A percentile compares a stretch with the other conserved stretches of the same genome.
These are phyloP conservation scores for Vairimorpha necatrix DNA, from an alignment of 371 early-diverging fungal genomes.

Conservation along the genomic window DNA sequence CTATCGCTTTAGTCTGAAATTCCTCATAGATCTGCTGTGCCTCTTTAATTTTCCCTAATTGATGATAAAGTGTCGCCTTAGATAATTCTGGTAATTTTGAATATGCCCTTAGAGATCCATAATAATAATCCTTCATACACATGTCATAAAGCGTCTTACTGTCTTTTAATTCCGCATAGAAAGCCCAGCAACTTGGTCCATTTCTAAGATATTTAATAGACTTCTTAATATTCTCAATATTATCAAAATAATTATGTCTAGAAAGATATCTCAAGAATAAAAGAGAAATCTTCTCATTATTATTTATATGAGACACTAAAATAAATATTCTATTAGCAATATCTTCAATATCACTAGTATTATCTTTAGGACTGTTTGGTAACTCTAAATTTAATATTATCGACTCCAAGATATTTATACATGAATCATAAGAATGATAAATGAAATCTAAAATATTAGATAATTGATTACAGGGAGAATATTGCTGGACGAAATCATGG, in stretches of 20 bases:
- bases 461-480: background rate
- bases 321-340: background rate
- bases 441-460: background rate
- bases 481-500: background rate
- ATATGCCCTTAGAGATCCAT: constrained; percentile 81
- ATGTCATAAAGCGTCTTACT: background rate
- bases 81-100: constrained; percentile 85
- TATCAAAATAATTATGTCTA: background rate
- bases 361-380: background rate
- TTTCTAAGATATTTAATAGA: background rate
- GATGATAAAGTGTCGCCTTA: constrained; percentile 84
- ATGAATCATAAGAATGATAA: background rate
- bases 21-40: constrained; percentile 84
- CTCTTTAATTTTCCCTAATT: constrained; percentile 80
- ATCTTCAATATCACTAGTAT: background rate
- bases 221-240: background rate
- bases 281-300: background rate
- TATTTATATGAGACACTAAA: background rate
- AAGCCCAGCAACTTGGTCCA: background rate
- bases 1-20: constrained; percentile 76
- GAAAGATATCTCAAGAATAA: background rate
- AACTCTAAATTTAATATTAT: background rate
- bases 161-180: no score
- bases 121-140: constrained; percentile 71
- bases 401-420: background rate